Base-by-base conservation (phyloP, 352 stramenopile genomes). In the Phytophthora sp. region DNA sequence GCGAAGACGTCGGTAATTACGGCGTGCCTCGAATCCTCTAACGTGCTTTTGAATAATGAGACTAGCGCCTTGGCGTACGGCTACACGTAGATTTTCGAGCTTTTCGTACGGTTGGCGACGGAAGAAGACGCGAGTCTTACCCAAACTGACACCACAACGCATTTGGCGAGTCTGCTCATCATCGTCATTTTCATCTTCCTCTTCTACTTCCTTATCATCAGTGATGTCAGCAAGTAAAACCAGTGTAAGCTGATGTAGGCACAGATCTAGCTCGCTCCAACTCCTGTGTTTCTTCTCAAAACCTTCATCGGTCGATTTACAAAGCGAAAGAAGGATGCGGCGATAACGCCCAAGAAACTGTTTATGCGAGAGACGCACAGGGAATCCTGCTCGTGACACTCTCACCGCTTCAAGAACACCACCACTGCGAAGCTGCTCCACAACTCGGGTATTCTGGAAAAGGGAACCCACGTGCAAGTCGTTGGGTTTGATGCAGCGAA, bases 401-500 rank as follows among this genome's bases (percentile, higher is more conserved):
- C 91, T 76, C n/a, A 97, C 89, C 11, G 86, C 89, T 71, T 97
- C 87, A 13, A 97, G 67, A 30, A 97, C 90, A 24, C 90, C 90
- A 9, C 86, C 88, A 49, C 87, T 94, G 23, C 84, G 83, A 11
- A 97, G 66, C 54, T 97, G 90, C 42, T 96, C 88, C 7, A 95
- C 78, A 10, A 96, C 82, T 31, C 87, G 82, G 6, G 61, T 55
- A 13, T 73, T 78, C 37, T 82, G 41, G 61, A 99, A 99, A 18
- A 71, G 38, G 2, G 76, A 77, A n/a, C 69, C 56, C 26, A 75
- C 61, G 48, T 90, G 89, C 1, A 32, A 56, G 74, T 99, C 95
- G 68, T 99, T 99, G 27, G 98, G 97, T 68, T 99, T 99, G 32
- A 99, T 90, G 70, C 98, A 99, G 54, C 97, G 95, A 52, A 99